phyloP scores from a whole-genome alignment of 805 yeast genomes.

The Lipomyces spencermartinsiae region DNA sequence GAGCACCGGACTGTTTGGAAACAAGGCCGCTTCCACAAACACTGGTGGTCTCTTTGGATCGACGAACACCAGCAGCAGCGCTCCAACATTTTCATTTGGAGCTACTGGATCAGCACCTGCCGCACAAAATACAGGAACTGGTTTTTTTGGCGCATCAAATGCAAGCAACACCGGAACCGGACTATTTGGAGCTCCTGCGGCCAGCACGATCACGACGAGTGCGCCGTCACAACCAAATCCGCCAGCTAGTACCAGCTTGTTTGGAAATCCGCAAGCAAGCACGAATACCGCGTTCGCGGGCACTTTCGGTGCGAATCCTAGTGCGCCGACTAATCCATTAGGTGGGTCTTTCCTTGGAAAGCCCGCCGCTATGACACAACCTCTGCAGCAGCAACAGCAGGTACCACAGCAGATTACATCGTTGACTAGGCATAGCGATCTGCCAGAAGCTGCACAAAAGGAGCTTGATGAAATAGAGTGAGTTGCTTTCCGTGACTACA shows the following conservation, averaged over 20 bases:
- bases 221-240: constrained; percentile 16
- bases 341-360: constrained; percentile 18
- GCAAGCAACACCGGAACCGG: constrained; percentile 9
- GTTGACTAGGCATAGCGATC: constrained; percentile 63
- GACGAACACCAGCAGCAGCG: neutral
- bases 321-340: neutral
- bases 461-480: constrained; percentile 61
- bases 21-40: neutral
- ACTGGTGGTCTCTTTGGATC: constrained; percentile 17
- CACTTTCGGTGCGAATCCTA: neutral
- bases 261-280: constrained; percentile 8
- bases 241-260: neutral
- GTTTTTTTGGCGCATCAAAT: constrained; percentile 6
- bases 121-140: neutral
- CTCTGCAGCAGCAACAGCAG: constrained; percentile 11
- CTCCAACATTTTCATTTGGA: constrained; percentile 5
- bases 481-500: neutral
- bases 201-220: neutral
- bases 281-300: constrained; percentile 3
- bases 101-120: constrained; percentile 6
- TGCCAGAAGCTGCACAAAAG: constrained; percentile 59
- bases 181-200: constrained; percentile 9
- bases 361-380: constrained; percentile 12
- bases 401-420: constrained; percentile 51
- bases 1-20: constrained; percentile 23